Evolutionary conservation across 331 rosid species (phyloP).

Genomic region (Phaseolus coccineus): DNA sequence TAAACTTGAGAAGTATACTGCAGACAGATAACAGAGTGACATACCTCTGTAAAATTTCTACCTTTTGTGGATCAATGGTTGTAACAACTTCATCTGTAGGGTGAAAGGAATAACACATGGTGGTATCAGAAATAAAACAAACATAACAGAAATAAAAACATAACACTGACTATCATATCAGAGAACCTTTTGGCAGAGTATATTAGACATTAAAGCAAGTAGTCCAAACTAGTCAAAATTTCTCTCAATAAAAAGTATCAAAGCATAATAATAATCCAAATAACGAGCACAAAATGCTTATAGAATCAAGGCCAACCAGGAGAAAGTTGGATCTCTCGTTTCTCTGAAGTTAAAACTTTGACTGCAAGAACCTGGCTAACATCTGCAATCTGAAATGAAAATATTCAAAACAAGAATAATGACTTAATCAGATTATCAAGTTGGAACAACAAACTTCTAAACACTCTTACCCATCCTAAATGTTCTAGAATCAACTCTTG

Average conservation of each 20-base stretch:
- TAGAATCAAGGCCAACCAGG: conserved; percentile 71
- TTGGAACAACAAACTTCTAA: conserved; percentile 30
- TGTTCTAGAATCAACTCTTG: conserved; percentile 86
- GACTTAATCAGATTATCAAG: conserved; percentile 32
- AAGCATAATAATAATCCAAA: conserved; percentile 26
- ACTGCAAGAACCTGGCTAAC: conserved; percentile 86
- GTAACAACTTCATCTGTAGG: conserved; percentile 82
- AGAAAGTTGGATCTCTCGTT: conserved; percentile 71
- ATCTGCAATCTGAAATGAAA: conserved; percentile 80
- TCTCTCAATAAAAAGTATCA: conserved; percentile 36
- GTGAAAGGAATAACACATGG: conserved; percentile 36
- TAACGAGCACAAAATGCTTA: conserved; percentile 29
- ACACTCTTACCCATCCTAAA: conserved; percentile 90
- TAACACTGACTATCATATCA: conserved; percentile 20
- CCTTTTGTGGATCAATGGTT: conserved; percentile 88
- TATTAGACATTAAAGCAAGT: conserved; percentile 20
- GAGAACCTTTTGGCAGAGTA: conserved; percentile 29
- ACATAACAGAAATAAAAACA: conserved; percentile 38
- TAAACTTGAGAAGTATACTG: not conserved
- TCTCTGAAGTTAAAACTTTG: conserved; percentile 78
- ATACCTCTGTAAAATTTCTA: conserved; percentile 91
- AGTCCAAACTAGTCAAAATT: conserved; percentile 33
- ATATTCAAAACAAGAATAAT: conserved; percentile 43
- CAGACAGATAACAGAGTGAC: conserved; percentile 10
- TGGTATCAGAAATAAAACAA: conserved; percentile 21